Evolutionary conservation across 108 stramenopile species (phyloP), one percentile per base, ranked within the genome.

Genomic region (Nitzschia inconspicua): DNA sequence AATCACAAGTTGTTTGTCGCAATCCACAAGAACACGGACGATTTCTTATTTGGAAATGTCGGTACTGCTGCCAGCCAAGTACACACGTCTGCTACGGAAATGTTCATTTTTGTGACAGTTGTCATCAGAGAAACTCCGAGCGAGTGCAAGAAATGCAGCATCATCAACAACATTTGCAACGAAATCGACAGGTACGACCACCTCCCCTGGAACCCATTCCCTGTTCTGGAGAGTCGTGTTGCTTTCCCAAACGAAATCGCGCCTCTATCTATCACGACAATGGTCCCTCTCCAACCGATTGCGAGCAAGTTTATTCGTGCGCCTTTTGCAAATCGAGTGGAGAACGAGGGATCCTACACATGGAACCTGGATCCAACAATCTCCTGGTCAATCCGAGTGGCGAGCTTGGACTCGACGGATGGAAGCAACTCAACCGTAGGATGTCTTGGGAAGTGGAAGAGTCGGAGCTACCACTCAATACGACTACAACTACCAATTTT

Each of bases 231-330:
- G 47, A 28, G 8, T 35, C 41, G 44, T 86, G 85, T 55, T 8
- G 29, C 4, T 79, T 61, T 76, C 85, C 85, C 30, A 86, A 83
- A 51, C 64, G 53, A 30, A 39, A 57, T 8, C 43, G 8, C 0
- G 27, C 8, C 0, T 25, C 23, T 13, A 25, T 14, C n/a, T 61
- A 34, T 27, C 85, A 86, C 47, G 54, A 39, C 11, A 86, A 86
- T 67, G 85, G 85, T 56, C 42, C 69, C 0, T 35, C 76, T 13
- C 27, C 65, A 13, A 7, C 18, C 0, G 59, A 75, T 22, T 82
- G 81, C 24, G 85, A 86, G 49, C 85, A 83, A 60, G 79, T 83
- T 3, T 86, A 83, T 64, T 47, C 48, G 7, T 86, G 85, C 44
- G 67, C 53, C 4, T 54, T 60, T 24, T 86, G 85, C 54, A 30